Evolutionary conservation across 495 filamentous ascomycete genomes (phyloP).

Genomic region (Thermothielavioides terrestris): DNA sequence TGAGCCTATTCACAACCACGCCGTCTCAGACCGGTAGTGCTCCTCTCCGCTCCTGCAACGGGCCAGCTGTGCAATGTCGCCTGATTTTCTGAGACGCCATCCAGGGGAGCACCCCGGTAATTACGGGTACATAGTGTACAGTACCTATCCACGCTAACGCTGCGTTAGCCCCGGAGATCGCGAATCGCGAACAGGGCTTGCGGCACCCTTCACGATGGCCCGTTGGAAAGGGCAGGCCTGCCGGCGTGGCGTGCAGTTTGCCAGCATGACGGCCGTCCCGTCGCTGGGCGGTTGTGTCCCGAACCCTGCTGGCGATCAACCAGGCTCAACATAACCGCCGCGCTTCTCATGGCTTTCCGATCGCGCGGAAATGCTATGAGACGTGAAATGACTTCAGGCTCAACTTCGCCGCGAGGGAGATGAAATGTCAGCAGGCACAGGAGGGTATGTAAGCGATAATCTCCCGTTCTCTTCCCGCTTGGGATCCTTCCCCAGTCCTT

Average conservation of each 20-base stretch:
- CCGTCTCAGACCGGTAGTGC: slow-evolving; percentile 1
- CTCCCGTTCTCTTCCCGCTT: slow-evolving; percentile 20
- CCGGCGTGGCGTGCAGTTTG: not conserved
- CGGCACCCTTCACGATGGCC: not conserved
- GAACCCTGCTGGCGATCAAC: slow-evolving; percentile 41
- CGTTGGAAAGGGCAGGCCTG: not conserved
- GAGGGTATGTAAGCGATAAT: slow-evolving; percentile 22
- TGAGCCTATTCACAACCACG: slow-evolving; percentile 10
- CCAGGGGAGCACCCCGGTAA: not conserved
- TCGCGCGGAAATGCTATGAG: not conserved
- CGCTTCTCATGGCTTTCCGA: slow-evolving; percentile 17
- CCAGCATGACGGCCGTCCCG: not conserved
- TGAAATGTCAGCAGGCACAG: not conserved
- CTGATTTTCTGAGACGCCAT: slow-evolving; percentile 3
- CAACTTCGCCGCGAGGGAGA: slow-evolving; percentile 8
- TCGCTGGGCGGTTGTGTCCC: not conserved
- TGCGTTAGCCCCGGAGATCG: too few species aligned
- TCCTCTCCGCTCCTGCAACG: slow-evolving; percentile 5
- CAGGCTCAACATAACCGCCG: slow-evolving; percentile 36
- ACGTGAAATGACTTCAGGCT: slow-evolving; percentile 18
- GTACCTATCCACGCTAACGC: too few species aligned
- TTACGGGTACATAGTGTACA: too few species aligned
- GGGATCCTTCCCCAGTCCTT: slow-evolving; percentile 6
- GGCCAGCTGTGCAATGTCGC: not conserved
- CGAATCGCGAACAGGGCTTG: too few species aligned